Base-by-base conservation (phyloP, 2,329 filamentous ascomycete species). In the Fusarium sacchari region DNA sequence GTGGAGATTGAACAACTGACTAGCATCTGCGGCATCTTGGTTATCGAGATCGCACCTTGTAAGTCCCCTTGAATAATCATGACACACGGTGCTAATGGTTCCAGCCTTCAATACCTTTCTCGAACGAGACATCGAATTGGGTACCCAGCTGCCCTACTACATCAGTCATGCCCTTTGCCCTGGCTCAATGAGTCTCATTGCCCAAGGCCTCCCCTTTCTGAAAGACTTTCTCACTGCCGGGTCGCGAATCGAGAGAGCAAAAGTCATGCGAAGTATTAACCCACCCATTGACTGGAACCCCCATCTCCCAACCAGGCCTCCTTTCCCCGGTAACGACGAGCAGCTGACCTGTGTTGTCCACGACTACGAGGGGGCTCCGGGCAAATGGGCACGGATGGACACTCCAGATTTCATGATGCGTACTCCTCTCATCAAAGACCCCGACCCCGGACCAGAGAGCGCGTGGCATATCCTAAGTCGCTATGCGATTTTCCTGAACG, bases 21-120 rank as follows among this genome's bases (percentile, higher is more conserved):
- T 3, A 36, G 30, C 15, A 39, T 73, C 13, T 65, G 36, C 6
- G 36, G 36, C 3, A 36, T 73, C 0, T n/a, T 73, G 20, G 22
- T 63, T 28, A 24, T 28, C 3, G 37, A 65, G 10, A 9, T 73
- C 7, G 43, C 53, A 6, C 57, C 70, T 4, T 15, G 70, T 67
- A 43, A 39, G 59, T 57, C 13, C 4, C 10, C 22, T 8, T 7
- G 12, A 49, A 17, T n/a, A 37, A 30, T 24, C 2, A 18, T 20
- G 30, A 13, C 9, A n/a, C 13, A 20, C 13, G 2, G 2, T 18
- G 13, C 37, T 66, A 13, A 65, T 32, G 13, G 11, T 14, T 36
- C 3, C n/a, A 73, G 70, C 22, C 15, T 60, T 62, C 59, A 65
- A 72, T 28, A 11, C 36, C 6, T 69, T 69, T 24, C 46, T 72